Conservation (phyloP, 1,284 basidiomycete species). For the Rhodotorula glutinis region DNA sequence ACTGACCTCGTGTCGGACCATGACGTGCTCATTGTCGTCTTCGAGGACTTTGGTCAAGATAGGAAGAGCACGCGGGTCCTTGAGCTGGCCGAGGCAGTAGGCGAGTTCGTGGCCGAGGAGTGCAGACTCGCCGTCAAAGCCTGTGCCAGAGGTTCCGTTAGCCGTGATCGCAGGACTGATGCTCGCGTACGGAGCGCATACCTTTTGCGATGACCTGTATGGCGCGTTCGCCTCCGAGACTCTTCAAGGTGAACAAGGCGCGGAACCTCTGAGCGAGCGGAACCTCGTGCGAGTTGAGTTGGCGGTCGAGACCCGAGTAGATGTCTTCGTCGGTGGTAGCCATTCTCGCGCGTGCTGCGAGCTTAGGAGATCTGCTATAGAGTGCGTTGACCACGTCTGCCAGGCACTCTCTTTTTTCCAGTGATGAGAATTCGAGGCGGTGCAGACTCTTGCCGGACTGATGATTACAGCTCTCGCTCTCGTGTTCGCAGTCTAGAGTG, state of each 20-base stretch:
- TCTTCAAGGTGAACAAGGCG: constrained; percentile 89
- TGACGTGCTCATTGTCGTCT: constrained; percentile 74
- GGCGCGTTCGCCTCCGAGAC: constrained; percentile 59
- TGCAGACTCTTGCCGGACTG: not conserved
- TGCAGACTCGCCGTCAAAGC: constrained; percentile 81
- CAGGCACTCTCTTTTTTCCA: not conserved
- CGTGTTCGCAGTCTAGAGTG: no score
- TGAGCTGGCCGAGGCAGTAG: constrained; percentile 93
- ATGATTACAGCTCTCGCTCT: no score
- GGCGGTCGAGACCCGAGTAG: constrained; percentile 58
- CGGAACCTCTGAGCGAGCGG: constrained; percentile 87
- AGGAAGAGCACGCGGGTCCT: constrained; percentile 68
- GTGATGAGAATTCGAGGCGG: not conserved
- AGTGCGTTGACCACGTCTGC: no score
- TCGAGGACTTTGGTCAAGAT: constrained; percentile 73
- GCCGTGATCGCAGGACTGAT: no score
- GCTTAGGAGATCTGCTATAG: no score
- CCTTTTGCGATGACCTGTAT: constrained; percentile 83
- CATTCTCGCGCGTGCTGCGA: constrained; percentile 1
- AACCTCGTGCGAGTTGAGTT: constrained; percentile 73
- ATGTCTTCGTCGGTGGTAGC: constrained; percentile 42
- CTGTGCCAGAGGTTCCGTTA: no score
- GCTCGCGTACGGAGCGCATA: no score
- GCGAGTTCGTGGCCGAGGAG: constrained; percentile 96
- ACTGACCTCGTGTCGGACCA: constrained; percentile 91